A percentile compares a stretch with the other conserved stretches of the same genome.
phyloP scores from a whole-genome alignment of 768 basidiomycete species.

The Psilocybe cyanescens region DNA sequence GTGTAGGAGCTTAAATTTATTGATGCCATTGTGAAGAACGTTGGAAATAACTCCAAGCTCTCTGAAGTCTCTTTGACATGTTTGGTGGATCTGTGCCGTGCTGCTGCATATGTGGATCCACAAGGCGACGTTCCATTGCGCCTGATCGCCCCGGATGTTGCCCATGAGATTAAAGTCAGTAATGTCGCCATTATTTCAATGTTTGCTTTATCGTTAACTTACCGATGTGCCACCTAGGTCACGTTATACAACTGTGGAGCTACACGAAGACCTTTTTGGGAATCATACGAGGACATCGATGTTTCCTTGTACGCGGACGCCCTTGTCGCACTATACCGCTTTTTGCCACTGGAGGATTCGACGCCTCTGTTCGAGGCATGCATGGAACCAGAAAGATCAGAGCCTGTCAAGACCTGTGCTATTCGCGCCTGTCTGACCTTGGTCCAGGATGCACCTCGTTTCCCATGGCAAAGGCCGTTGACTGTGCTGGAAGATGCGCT shows the following conservation, averaged over 20 bases:
- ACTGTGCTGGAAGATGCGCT: constrained; percentile 49
- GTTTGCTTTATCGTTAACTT: neutral
- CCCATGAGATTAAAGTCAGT: constrained; percentile 78
- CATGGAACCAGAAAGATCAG: constrained; percentile 76
- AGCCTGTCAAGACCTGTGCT: constrained; percentile 79
- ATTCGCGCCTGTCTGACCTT: constrained; percentile 75
- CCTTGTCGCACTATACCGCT: constrained; percentile 73
- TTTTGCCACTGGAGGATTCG: constrained; percentile 65
- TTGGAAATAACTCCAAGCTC: constrained; percentile 56
- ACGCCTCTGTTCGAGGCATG: constrained; percentile 64
- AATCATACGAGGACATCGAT: constrained; percentile 71
- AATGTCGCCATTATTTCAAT: neutral
- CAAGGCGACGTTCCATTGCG: constrained; percentile 66
- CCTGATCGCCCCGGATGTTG: constrained; percentile 70
- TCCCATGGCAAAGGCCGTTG: constrained; percentile 61
- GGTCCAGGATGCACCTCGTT: constrained; percentile 58
- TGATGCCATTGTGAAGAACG: constrained; percentile 64
- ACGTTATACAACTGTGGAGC: constrained; percentile 35
- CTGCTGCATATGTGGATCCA: constrained; percentile 55
- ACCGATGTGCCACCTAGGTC: constrained; percentile 20
- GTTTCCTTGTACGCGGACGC: constrained; percentile 78
- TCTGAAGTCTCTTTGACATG: constrained; percentile 73
- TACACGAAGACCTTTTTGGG: constrained; percentile 71
- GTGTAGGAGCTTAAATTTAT: constrained; percentile 59
- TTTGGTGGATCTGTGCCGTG: constrained; percentile 77